Base-by-base conservation (phyloP, 176 grass and related monocot species). In the Zoysia japonica region DNA sequence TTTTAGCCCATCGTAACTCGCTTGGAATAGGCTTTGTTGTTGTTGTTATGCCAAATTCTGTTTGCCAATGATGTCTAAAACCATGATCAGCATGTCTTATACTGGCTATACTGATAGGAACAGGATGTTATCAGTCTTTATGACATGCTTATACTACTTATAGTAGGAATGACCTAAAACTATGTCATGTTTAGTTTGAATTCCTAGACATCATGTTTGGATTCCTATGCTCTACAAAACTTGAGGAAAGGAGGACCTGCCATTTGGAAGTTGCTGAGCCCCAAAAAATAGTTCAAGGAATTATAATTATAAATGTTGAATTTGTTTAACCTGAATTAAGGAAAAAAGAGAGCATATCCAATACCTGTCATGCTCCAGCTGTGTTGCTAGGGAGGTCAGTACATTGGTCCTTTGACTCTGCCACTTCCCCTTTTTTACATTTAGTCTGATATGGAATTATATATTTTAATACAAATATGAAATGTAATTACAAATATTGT, bases 111-210 rank as follows among this genome's bases (percentile, higher is more conserved):
- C 84, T 80, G n/a, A 5, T 65, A 16, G 3, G 75, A 43, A 19
- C 47, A 28, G 36, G 19, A 43, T 35, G 52, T 65, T 20, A 54
- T 13, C 7, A 71, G 36, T 50, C 11, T 67, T 79, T 36, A 68
- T 51, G 38, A 19, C 56, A n/a, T 56, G 54, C 6, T 77, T 87
- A 46, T 40, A n/a, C 7, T 57, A 5, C 48, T 64, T 71, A 20
- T 40, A 71, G 47, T 72, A 35, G 47, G 20, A 87, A 65, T 46
- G 47, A 52, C 46, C 14, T 70, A 46, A 42, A 74, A 54, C 12
- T 79, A 73, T 78, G 9, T 78, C 45, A 16, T 47, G 61, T 77
- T 71, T 52, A 68, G 16, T 86, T 86, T 65, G 38, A 71, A 70
- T 61, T 65, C 56, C 45, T 47, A 47, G 5, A 7, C 45, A 70